Evolutionary conservation across 1,139 yeast species (phyloP).

Genomic region (Pichia sp.): DNA sequence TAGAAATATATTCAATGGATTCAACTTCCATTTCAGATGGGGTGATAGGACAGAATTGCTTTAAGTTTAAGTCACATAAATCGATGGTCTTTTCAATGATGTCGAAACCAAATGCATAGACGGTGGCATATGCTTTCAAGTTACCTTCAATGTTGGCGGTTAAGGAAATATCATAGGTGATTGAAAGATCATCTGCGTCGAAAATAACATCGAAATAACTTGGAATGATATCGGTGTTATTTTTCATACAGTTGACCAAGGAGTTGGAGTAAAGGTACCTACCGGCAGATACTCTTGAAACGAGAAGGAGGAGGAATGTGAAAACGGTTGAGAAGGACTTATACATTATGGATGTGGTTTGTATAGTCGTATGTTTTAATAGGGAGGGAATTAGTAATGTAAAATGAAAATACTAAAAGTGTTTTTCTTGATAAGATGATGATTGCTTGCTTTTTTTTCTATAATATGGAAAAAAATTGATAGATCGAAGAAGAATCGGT

Average conservation of each 20-base stretch:
- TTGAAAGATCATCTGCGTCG: conserved; percentile 60
- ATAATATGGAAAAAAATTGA: no score
- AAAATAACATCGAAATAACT: conserved; percentile 64
- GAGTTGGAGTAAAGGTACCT: conserved; percentile 60
- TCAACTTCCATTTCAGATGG: conserved; percentile 72
- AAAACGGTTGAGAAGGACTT: neutral
- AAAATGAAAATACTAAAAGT: no score
- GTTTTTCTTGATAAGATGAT: no score
- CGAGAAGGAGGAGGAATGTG: neutral
- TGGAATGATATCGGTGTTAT: conserved; percentile 59
- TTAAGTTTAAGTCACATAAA: conserved; percentile 64
- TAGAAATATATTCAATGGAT: conserved; percentile 56
- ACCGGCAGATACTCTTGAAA: conserved; percentile 1
- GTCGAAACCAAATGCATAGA: conserved; percentile 73
- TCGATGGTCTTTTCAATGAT: conserved; percentile 54
- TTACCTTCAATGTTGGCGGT: conserved; percentile 58
- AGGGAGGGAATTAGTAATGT: no score
- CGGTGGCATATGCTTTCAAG: conserved; percentile 58
- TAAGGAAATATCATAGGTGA: conserved; percentile 60
- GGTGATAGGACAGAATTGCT: conserved; percentile 74
- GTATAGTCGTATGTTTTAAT: no score
- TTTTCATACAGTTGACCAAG: conserved; percentile 70
- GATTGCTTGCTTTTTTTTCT: no score
- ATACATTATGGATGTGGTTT: no score
- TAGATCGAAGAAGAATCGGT: no score